Conservation (phyloP, 805 yeast genomes). For the Candida montana region DNA sequence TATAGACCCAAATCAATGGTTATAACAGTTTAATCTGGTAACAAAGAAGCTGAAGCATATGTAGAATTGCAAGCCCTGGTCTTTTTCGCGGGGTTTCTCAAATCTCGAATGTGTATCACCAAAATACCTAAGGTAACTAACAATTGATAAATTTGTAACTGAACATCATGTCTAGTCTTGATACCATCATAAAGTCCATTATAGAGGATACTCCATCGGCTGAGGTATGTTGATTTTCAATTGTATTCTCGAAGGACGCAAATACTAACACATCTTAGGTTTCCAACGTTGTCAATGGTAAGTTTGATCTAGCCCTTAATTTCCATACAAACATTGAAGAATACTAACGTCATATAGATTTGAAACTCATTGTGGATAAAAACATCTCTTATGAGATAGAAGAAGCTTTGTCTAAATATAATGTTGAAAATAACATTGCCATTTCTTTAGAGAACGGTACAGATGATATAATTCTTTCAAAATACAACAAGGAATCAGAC, state of each 20-base stretch:
- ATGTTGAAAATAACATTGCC: slow-evolving; percentile 32
- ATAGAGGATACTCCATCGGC: slow-evolving; percentile 55
- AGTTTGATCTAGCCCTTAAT: too few relatives aligned
- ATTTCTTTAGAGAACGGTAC: slow-evolving; percentile 26
- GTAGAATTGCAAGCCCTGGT: not conserved
- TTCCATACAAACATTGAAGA: not conserved
- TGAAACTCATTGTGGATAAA: slow-evolving; percentile 38
- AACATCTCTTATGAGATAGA: slow-evolving; percentile 29
- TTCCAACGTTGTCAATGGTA: slow-evolving; percentile 30
- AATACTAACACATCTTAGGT: slow-evolving; percentile 11
- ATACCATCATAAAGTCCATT: slow-evolving; percentile 21
- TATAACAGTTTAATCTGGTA: too few relatives aligned
- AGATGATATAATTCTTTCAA: slow-evolving; percentile 39
- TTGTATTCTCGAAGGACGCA: not conserved
- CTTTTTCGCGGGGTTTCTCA: too few relatives aligned
- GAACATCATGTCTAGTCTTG: slow-evolving; percentile 9
- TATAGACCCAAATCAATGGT: too few relatives aligned
- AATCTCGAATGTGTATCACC: too few relatives aligned
- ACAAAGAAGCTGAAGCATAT: too few relatives aligned
- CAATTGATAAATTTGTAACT: not conserved
- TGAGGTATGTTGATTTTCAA: slow-evolving; percentile 30
- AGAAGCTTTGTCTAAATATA: slow-evolving; percentile 36
- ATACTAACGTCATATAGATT: slow-evolving; percentile 26
- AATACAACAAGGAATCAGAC: slow-evolving; percentile 44
- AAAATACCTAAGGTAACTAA: too few relatives aligned